These are phyloP conservation scores for Tympanopsis confertula DNA, from an alignment of 2,329 filamentous ascomycete species.

Conservation along the genomic window DNA sequence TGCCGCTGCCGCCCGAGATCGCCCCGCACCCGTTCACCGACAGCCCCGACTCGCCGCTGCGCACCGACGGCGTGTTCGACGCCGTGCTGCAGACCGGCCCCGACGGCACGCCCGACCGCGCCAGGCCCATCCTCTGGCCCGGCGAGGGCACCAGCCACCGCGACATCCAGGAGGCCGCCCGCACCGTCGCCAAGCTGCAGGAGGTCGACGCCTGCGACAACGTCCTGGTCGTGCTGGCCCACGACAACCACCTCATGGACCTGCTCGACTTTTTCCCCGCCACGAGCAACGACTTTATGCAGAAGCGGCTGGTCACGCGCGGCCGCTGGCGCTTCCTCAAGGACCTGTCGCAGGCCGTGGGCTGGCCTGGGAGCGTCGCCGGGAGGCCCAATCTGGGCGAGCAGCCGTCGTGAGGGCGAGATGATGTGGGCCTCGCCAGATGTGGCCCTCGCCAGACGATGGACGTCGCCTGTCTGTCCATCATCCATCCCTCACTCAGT, in stretches of 20 bases:
- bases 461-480: too few relatives aligned
- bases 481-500: too few relatives aligned
- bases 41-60: slow-evolving; percentile 2
- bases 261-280: slow-evolving; percentile 36
- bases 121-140: neutral
- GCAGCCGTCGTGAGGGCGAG: too few relatives aligned
- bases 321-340: slow-evolving; percentile 35
- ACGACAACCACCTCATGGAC: slow-evolving; percentile 28
- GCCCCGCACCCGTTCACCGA: slow-evolving; percentile 4
- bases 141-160: slow-evolving; percentile 5
- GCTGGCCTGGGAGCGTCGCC: slow-evolving; percentile 12
- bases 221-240: slow-evolving; percentile 31
- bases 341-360: slow-evolving; percentile 31
- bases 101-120: slow-evolving; percentile 4
- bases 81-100: slow-evolving; percentile 15
- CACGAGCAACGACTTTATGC: slow-evolving; percentile 29
- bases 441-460: too few relatives aligned
- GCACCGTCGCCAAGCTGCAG: slow-evolving; percentile 29
- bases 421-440: too few relatives aligned
- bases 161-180: slow-evolving; percentile 17
- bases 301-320: slow-evolving; percentile 31
- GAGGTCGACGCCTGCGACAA: slow-evolving; percentile 30
- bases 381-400: too few relatives aligned
- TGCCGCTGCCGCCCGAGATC: slow-evolving; percentile 18
- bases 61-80: slow-evolving; percentile 17